Base-by-base conservation (phyloP, 2,329 filamentous ascomycete species). In the Seiridium unicorne region DNA sequence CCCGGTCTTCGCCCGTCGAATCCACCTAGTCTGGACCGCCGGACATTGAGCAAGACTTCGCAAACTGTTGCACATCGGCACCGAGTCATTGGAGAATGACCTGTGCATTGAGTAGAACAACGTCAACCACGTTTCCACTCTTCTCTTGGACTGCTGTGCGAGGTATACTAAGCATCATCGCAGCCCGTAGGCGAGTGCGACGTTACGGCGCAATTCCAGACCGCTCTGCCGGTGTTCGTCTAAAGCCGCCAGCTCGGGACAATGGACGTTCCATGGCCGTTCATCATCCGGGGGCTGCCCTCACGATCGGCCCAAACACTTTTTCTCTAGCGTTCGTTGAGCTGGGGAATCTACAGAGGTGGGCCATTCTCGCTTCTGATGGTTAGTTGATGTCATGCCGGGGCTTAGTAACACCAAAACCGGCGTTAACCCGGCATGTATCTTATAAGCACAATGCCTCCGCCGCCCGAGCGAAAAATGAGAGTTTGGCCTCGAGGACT, bases 361-460 rank as follows among this genome's bases (percentile, higher is more conserved):
- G 54, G 54, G 32, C 54, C 53, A 26, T n/a, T n/a, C 13, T 9
- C 5, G 38, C 10, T 55, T 38, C 38, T 44, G 26, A 34, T 55
- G 53, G 36, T 38, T 57, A 57, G 44, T 57, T 57, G 54, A 57
- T 57, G 54, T 57, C 54, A 57, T 57, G 18, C 18, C 18, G 18
- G 18, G 18, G 18, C 1, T 26, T 26, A 26, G 18, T 26, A 26
- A 26, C 47, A 38, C 44, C 54, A 42, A 44, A 18, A 18, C 49
- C 38, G 38, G 32, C 49, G 49, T 53, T 36, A 53, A 13, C 38
- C 38, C 38, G 38, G 38, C 38, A 8, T 13, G 7, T 42, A 42
- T 42, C 7, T 42, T 42, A 42, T 42, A 42, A 42, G 13, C 38
- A 42, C 38, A 42, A 42, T 42, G 7, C 38, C 7, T 7, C 38